phyloP scores from a whole-genome alignment of 768 basidiomycete species.

The Lactifluus echinatus region DNA sequence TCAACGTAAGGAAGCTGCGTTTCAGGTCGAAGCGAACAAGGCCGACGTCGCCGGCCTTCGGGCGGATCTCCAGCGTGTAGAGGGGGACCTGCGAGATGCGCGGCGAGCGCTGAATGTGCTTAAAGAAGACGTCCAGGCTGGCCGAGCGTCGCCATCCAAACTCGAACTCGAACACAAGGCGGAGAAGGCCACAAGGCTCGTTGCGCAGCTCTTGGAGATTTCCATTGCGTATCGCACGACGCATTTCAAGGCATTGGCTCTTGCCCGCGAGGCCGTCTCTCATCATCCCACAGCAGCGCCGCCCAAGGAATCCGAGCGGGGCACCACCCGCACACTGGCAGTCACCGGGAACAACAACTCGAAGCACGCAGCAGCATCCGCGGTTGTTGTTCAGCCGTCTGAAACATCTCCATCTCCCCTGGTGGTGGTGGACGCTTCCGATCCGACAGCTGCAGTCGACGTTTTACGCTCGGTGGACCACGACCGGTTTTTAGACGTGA shows the following conservation, averaged over 20 bases:
- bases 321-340: not conserved
- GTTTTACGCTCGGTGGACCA: conserved; percentile 68
- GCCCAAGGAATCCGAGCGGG: conserved; percentile 27
- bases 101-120: conserved; percentile 59
- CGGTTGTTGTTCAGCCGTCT: too few relatives aligned
- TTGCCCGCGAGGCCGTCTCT: conserved; percentile 47
- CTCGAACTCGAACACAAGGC: conserved; percentile 55
- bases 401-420: too few relatives aligned
- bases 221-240: conserved; percentile 70
- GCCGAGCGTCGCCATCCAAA: conserved; percentile 56
- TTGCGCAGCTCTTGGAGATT: conserved; percentile 75
- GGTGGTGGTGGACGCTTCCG: conserved; percentile 66
- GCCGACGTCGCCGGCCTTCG: not conserved
- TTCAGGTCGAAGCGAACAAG: not conserved
- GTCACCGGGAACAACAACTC: conserved; percentile 30
- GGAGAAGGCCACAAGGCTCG: conserved; percentile 53
- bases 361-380: too few relatives aligned
- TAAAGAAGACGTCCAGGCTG: conserved; percentile 59
- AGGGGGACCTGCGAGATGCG: conserved; percentile 61
- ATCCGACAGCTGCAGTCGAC: conserved; percentile 58
- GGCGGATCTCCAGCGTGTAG: conserved; percentile 27
- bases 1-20: conserved; percentile 52
- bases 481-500: conserved; percentile 73
- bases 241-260: conserved; percentile 59
- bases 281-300: conserved; percentile 35